Percentiles rank a stretch among this genome's conserved stretches.
These are phyloP conservation scores for Teunomyces aglyptinius DNA, from an alignment of 805 yeast species.

Conservation along the genomic window DNA sequence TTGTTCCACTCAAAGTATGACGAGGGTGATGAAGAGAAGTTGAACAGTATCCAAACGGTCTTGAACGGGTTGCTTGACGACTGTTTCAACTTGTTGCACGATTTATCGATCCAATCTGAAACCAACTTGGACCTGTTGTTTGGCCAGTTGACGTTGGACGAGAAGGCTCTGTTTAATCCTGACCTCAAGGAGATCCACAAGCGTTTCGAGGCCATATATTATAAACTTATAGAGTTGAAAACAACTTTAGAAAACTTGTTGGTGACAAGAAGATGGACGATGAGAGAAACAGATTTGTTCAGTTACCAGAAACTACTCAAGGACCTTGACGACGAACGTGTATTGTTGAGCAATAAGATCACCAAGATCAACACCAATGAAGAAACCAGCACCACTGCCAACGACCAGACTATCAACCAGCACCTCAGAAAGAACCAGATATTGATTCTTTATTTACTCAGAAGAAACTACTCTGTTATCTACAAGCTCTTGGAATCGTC, in stretches of 20 bases:
- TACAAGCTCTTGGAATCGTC: constrained; percentile 86
- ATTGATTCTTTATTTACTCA: constrained; percentile 68
- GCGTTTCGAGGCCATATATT: constrained; percentile 54
- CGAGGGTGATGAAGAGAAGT: constrained; percentile 19
- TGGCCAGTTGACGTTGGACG: constrained; percentile 15
- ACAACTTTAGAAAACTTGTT: constrained; percentile 75
- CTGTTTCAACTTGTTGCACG: constrained; percentile 71
- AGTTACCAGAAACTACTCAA: constrained; percentile 73
- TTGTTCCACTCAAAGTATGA: constrained; percentile 34
- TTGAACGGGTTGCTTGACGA: constrained; percentile 79
- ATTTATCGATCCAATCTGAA: constrained; percentile 51
- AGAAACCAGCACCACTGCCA: constrained; percentile 1
- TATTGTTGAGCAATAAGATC: constrained; percentile 34
- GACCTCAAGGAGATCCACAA: constrained; percentile 9
- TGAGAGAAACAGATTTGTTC: constrained; percentile 93
- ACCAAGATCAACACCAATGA: constrained; percentile 46
- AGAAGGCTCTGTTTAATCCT: constrained; percentile 12
- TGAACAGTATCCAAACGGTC: constrained; percentile 41
- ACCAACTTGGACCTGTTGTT: constrained; percentile 19
- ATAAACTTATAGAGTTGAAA: constrained; percentile 62
- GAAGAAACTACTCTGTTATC: constrained; percentile 88
- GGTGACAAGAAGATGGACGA: constrained; percentile 95
- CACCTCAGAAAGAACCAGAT: constrained; percentile 31
- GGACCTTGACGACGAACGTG: constrained; percentile 69
- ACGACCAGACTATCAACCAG: constrained; percentile 1